Percentiles rank a stretch among this genome's conserved stretches.
Evolutionary conservation across 2,329 filamentous ascomycete species (phyloP).

Genomic region (Alternaria infectoria): DNA sequence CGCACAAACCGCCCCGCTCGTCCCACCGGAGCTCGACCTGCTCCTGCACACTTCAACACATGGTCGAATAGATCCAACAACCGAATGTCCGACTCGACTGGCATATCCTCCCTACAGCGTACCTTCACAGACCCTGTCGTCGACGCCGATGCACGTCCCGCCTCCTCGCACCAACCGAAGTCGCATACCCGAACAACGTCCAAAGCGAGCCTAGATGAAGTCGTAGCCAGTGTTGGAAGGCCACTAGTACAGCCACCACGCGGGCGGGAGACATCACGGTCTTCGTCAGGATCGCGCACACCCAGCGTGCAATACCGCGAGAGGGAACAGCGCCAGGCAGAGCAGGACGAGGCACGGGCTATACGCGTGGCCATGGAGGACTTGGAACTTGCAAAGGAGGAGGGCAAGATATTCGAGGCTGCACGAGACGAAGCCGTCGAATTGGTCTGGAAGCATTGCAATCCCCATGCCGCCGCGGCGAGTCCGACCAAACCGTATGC

Average conservation of each 20-base stretch:
- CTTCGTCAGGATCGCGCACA: constrained; percentile 55
- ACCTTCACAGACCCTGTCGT: constrained; percentile 33
- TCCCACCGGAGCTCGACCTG: constrained; percentile 74
- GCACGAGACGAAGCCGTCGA: constrained; percentile 80
- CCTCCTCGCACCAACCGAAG: constrained; percentile 27
- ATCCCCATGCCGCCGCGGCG: constrained; percentile 69
- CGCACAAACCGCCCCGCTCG: constrained; percentile 71
- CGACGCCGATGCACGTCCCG: constrained; percentile 28
- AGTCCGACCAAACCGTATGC: constrained; percentile 55
- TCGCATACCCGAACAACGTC: constrained; percentile 40
- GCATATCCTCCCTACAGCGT: constrained; percentile 30
- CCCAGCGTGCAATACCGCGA: constrained; percentile 72
- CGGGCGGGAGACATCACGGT: constrained; percentile 51
- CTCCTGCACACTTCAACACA: constrained; percentile 57
- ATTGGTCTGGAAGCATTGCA: constrained; percentile 77
- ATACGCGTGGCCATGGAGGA: constrained; percentile 75
- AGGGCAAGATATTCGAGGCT: constrained; percentile 66
- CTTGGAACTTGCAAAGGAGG: constrained; percentile 70
- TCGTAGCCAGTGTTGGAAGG: constrained; percentile 32
- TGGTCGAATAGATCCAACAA: constrained; percentile 40
- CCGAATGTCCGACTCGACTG: constrained; percentile 34
- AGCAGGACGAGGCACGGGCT: constrained; percentile 76
- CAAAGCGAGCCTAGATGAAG: constrained; percentile 38
- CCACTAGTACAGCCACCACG: constrained; percentile 45
- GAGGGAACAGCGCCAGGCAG: constrained; percentile 77